Percentiles rank a stretch among this genome's conserved stretches.
phyloP scores from a whole-genome alignment of 2,329 filamentous ascomycete species.

The Epichloe gansuensis region DNA sequence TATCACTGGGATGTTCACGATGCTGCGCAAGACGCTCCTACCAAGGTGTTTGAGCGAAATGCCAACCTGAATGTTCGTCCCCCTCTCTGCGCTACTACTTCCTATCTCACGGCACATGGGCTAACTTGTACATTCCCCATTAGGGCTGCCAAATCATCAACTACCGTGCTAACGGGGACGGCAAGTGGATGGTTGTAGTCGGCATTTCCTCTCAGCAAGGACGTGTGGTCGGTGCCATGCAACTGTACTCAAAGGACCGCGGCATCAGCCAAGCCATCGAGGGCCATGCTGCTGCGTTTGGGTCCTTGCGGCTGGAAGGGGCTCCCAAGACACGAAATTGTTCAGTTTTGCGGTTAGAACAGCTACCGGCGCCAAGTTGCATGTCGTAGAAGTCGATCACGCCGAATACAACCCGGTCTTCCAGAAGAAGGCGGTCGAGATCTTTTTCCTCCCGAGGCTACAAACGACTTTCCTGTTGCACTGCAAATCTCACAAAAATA shows the following conservation, averaged over 20 bases:
- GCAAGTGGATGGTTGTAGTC: slow-evolving; percentile 97
- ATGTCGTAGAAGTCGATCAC: slow-evolving; percentile 96
- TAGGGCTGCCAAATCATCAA: slow-evolving; percentile 99
- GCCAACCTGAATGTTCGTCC: slow-evolving; percentile 67
- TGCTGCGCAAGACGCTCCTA: slow-evolving; percentile 60
- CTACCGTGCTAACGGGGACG: slow-evolving; percentile 89
- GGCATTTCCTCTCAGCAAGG: slow-evolving; percentile 91
- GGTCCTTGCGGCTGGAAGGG: slow-evolving; percentile 76
- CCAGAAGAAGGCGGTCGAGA: slow-evolving; percentile 90
- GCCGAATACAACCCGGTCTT: slow-evolving; percentile 79
- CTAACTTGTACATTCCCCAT: slow-evolving; percentile 4
- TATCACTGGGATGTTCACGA: slow-evolving; percentile 99
- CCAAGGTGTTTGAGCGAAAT: slow-evolving; percentile 92
- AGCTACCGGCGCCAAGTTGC: slow-evolving; percentile 81
- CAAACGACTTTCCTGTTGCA: slow-evolving; percentile 94
- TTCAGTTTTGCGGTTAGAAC: slow-evolving; percentile 95
- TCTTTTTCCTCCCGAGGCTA: slow-evolving; percentile 92
- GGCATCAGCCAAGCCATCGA: slow-evolving; percentile 97
- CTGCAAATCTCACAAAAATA: slow-evolving; percentile 97
- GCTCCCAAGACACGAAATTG: slow-evolving; percentile 81
- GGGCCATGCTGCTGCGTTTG: slow-evolving; percentile 91
- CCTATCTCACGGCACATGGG: background rate
- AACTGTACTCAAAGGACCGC: slow-evolving; percentile 90
- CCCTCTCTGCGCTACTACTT: background rate
- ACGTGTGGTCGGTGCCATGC: slow-evolving; percentile 90